Evolutionary conservation across 1,139 yeast genomes (phyloP), one percentile per base, ranked within the genome.

Genomic region (Zygosaccharomyces sapae): DNA sequence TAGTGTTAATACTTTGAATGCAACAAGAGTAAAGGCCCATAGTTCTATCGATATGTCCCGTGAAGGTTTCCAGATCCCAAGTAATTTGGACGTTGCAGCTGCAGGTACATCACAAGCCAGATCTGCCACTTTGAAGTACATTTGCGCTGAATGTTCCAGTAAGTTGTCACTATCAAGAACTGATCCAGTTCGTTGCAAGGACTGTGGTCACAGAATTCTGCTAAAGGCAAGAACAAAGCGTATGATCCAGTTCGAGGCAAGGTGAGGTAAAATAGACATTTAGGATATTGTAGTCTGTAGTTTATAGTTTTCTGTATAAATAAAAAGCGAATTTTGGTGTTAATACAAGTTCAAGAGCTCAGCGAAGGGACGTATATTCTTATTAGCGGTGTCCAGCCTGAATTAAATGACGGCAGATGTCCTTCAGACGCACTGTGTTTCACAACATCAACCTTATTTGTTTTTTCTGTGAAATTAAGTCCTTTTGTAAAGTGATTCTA

Each of bases 151-250:
- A 73, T 92, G 98, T 71, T 96, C 97, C 10, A 81, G 92, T 50
- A 82, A 86, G 46, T 86, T 90, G 59, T 81, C 95, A 5, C 79
- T 92, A 60, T 84, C 90, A 50, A 87, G 92, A 72, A 88, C 87
- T 59, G 98, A 92, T 69, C 96, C 97, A 45, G 96, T 92, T 56
- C 86, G 98, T 74, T 92, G 98, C 74, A 90, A 90, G 71, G 96
- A 90, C 62, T 92, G 98, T 70, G 98, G 98, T 52, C 98, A 92
- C 72, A 84, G 98, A 72, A 97, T 92, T 54, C 75, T 92, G 57
- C 88, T 92, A 74, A 92, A 92, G 74, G 96, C 96, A 56, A 83
- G 98, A 75, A 90, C 97, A 41, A 86, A 90, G 75, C 81, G 97
- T 73, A 88, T 90, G 95, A 92, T 81, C 41, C 86, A 81, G 67